Evolutionary conservation across 805 yeast species (phyloP), one percentile per base, ranked within the genome.

Genomic region (Wickerhamomyces ciferrii): DNA sequence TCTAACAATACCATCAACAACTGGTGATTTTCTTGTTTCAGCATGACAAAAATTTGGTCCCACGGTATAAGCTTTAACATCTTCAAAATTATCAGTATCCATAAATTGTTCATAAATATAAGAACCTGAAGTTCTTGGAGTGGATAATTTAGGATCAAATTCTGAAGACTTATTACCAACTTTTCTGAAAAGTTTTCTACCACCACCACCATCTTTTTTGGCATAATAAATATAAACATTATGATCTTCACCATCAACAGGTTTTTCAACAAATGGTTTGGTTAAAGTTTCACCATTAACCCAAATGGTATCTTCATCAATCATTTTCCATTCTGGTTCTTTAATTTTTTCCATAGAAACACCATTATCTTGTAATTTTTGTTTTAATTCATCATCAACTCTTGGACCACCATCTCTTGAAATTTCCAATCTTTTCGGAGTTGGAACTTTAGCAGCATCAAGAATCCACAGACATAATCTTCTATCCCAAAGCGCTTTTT

Each of bases 191-290:
- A 94, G 70, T 43, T 95, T 75, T 50, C 99, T 76, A 24, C 99
- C 99, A 53, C 99, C 99, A 47, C 99, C 99, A 41, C 99, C 99
- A 44, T 86, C 85, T 48, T 84, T 78, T 47, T 79, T 77, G 32
- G 91, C 85, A 63, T 92, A 94, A 67, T 94, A 94, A 36, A 94
- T 91, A 64, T 85, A 87, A 41, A 94, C 92, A 61, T 94, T 94
- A 67, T 94, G 99, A 66, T 94, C 97, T 67, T 94, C 99, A 45
- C 99, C 99, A 65, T 94, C 97, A 4, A 91, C 98, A 1, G 99
- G 99, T 56, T 94, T 94, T 65, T 94, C 99, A 31, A 94, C 99
- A 72, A 83, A 94, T 7, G 99, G 99, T 62, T 94, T 94, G 37
- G 72, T 74, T 69, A 94, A 69, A 9, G 71, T 69, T 56, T 78